Evolutionary conservation across 495 filamentous ascomycete genomes (phyloP).

Genomic region (Xylaria castorea): DNA sequence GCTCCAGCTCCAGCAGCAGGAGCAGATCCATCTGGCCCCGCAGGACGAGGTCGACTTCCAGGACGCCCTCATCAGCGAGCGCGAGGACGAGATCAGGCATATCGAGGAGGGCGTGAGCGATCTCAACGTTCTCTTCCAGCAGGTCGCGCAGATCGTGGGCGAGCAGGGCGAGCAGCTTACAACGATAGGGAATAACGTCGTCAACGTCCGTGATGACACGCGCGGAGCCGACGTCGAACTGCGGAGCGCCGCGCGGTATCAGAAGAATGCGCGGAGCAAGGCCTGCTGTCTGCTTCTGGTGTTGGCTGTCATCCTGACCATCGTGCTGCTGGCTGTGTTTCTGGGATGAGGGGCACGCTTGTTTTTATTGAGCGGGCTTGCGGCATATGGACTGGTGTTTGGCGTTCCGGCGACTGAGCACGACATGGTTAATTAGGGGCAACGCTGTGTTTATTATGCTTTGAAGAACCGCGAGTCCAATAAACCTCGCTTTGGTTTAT

Average conservation of each 20-base stretch:
- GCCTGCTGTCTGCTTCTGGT: constrained; percentile 93
- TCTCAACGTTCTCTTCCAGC: constrained; percentile 93
- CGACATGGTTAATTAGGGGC: background rate
- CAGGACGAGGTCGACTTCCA: constrained; percentile 99
- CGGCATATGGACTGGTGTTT: constrained; percentile 20
- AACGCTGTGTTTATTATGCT: background rate
- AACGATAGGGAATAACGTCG: constrained; percentile 86
- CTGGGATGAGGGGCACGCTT: constrained; percentile 57
- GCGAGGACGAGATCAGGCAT: constrained; percentile 93
- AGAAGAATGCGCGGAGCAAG: constrained; percentile 91
- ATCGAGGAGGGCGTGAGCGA: constrained; percentile 97
- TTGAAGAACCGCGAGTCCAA: background rate
- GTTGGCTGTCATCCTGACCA: constrained; percentile 82
- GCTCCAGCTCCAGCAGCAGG: constrained; percentile 74
- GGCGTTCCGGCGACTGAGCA: constrained; percentile 10
- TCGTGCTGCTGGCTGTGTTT: constrained; percentile 85
- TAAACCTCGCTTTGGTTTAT: constrained; percentile 12
- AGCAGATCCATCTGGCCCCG: constrained; percentile 80
- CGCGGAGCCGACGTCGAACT: constrained; percentile 85
- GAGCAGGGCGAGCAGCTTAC: constrained; percentile 92
- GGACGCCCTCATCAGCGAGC: constrained; percentile 91
- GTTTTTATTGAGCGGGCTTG: background rate
- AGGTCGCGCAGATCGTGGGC: constrained; percentile 93
- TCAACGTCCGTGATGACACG: constrained; percentile 78
- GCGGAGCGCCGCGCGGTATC: constrained; percentile 81